Evolutionary conservation across 2,329 filamentous ascomycete species (phyloP), one percentile per base, ranked within the genome.

Genomic region (Colletotrichum tropicale): DNA sequence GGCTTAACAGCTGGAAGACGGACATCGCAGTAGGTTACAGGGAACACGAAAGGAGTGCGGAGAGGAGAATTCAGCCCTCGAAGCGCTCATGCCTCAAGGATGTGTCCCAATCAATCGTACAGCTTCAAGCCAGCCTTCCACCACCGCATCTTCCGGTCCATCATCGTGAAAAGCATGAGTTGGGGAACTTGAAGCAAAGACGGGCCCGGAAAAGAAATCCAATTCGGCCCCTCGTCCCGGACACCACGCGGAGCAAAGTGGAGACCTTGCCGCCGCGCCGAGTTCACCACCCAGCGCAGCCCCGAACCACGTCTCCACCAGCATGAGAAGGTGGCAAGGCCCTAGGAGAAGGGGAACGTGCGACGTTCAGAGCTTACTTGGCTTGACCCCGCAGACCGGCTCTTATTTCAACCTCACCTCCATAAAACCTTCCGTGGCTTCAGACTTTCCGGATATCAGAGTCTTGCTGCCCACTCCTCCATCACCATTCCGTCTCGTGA

Each of bases 341-440:
- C n/a, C n/a, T 13, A 5, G n/a, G 24, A 15, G 24, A 18, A n/a
- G 36, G 7, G 62, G 73, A 32, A 62, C 55, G 61, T 58, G 55
- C 55, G 8, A 30, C 13, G 24, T 8, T 5, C 26, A 6, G 26
- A 58, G 24, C 12, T 18, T 24, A 15, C 26, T n/a, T 28, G 28
- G 30, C 18, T 60, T 1, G 34, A 26, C 67, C 68, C 34, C 6
- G 68, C 52, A 28, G 15, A 4, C 52, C 34, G 48, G 6, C 12
- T 43, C n/a, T 61, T 60, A 74, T 71, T 36, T 61, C 21, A 55
- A 74, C 72, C 24, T 30, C 72, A 71, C 3, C 6, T 15, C n/a
- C n/a, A 26, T 8, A 3, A 30, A 12, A 2, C 6, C 28, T 28
- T 9, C 26, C 15, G 24, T 6, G 13, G n/a, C 10, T 13, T 21